A percentile compares a stretch with the other conserved stretches of the same genome.
phyloP scores from a whole-genome alignment of 2,329 filamentous ascomycete genomes.

The Colletotrichum tabaci region DNA sequence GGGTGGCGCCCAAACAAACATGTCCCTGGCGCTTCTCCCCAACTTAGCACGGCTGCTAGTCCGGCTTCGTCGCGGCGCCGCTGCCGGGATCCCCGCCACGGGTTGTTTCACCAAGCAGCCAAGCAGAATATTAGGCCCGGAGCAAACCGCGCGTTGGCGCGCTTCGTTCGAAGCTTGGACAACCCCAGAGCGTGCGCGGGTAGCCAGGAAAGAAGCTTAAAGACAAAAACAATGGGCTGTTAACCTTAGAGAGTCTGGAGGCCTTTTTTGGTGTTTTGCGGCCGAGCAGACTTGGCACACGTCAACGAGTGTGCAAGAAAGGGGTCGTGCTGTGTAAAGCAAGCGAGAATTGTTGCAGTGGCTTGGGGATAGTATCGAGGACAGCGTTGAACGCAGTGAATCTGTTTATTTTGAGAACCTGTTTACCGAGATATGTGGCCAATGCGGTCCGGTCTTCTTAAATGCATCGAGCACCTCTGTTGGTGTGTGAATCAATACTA shows the following conservation, averaged over 20 bases:
- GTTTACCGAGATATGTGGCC: too few relatives aligned
- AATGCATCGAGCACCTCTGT: too few relatives aligned
- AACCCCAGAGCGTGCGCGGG: not conserved
- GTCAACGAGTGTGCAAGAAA: not conserved
- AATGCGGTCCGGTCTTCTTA: too few relatives aligned
- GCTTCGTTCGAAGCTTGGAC: not conserved
- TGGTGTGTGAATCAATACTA: too few relatives aligned
- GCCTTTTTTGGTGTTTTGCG: not conserved
- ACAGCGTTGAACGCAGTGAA: too few relatives aligned
- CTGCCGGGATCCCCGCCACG: not conserved
- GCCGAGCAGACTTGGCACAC: constrained; percentile 2
- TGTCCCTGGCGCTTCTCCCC: not conserved
- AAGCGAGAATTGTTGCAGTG: too few relatives aligned
- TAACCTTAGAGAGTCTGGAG: not conserved
- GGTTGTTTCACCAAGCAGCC: constrained; percentile 3
- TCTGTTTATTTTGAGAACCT: too few relatives aligned
- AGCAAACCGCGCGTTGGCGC: too few relatives aligned
- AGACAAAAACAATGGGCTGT: not conserved
- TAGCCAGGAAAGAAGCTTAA: not conserved
- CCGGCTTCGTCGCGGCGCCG: constrained; percentile 4
- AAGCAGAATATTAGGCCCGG: not conserved
- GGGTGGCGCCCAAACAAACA: constrained; percentile 4
- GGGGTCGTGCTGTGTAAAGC: not conserved
- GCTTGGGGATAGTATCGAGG: too few relatives aligned
- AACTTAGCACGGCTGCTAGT: not conserved